phyloP scores from a whole-genome alignment of 2,329 filamentous ascomycete species.

The Ceratocystis albifundus region DNA sequence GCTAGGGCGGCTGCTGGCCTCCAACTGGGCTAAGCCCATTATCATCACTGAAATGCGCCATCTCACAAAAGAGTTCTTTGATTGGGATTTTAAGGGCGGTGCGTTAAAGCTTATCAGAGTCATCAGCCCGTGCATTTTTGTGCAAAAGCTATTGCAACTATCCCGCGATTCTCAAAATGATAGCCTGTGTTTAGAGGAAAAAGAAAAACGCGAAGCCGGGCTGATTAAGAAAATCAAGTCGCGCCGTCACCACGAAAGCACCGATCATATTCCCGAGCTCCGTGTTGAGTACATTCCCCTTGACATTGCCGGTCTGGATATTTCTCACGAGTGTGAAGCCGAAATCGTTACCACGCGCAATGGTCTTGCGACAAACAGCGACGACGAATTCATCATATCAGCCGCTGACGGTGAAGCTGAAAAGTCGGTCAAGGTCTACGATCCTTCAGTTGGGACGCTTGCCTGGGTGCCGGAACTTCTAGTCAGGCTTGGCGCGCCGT shows the following conservation, averaged over 20 bases:
- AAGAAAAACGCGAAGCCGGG: constrained; percentile 37
- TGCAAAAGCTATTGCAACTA: constrained; percentile 42
- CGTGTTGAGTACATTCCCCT: constrained; percentile 67
- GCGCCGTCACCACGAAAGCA: constrained; percentile 57
- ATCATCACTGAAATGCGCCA: constrained; percentile 56
- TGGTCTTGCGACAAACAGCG: constrained; percentile 50
- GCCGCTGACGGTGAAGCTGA: constrained; percentile 31
- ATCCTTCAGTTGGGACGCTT: constrained; percentile 37
- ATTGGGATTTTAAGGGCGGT: constrained; percentile 68
- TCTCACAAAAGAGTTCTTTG: constrained; percentile 70
- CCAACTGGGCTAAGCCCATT: constrained; percentile 52
- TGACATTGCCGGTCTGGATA: constrained; percentile 64
- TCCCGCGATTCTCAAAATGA: constrained; percentile 7
- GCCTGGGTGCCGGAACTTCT: constrained; percentile 32
- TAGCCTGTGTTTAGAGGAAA: constrained; percentile 27
- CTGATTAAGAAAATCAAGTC: constrained; percentile 57
- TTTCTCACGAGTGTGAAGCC: constrained; percentile 47
- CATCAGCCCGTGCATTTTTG: constrained; percentile 63
- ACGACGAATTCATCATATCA: constrained; percentile 46
- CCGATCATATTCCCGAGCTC: constrained; percentile 64
- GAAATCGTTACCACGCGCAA: constrained; percentile 48
- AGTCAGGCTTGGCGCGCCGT: constrained; percentile 25
- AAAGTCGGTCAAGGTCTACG: constrained; percentile 51
- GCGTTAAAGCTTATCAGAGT: constrained; percentile 76
- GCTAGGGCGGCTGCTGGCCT: constrained; percentile 36